These are phyloP conservation scores for Fulvia fulva DNA, from an alignment of 2,329 filamentous ascomycete genomes.

Conservation along the genomic window DNA sequence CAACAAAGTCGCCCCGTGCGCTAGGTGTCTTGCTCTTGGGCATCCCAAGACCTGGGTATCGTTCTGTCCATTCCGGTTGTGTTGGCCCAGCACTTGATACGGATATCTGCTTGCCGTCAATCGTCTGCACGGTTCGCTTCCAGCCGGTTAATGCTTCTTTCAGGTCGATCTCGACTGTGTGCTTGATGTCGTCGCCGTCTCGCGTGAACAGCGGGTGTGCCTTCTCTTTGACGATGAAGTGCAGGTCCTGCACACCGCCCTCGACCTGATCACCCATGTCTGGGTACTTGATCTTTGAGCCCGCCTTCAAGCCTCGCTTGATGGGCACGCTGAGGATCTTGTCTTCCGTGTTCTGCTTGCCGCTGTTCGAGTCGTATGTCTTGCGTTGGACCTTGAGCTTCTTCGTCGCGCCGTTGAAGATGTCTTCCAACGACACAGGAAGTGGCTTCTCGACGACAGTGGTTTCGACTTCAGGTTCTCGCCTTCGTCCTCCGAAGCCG, in stretches of 20 bases:
- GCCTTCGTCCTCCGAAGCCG: constrained; percentile 32
- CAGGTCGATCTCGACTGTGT: constrained; percentile 74
- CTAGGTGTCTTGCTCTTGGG: constrained; percentile 84
- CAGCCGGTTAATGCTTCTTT: constrained; percentile 95
- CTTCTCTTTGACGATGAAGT: constrained; percentile 96
- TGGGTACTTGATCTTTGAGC: constrained; percentile 96
- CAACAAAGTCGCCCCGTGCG: constrained; percentile 79
- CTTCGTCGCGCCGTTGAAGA: constrained; percentile 83
- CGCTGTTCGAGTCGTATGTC: constrained; percentile 74
- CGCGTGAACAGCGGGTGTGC: constrained; percentile 77
- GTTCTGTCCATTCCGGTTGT: constrained; percentile 74
- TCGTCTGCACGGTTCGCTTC: constrained; percentile 86
- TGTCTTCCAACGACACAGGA: constrained; percentile 77
- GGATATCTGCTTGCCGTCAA: constrained; percentile 80
- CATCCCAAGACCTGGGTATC: constrained; percentile 87
- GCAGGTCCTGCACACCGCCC: constrained; percentile 89
- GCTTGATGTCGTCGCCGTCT: constrained; percentile 80
- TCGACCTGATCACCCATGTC: constrained; percentile 98
- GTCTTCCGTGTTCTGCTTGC: constrained; percentile 82
- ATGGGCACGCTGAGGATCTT: constrained; percentile 92
- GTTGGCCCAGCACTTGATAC: constrained; percentile 81
- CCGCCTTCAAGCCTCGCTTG: constrained; percentile 91
- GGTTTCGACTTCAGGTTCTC: constrained; percentile 70
- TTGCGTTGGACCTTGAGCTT: constrained; percentile 98
- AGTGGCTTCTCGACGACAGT: constrained; percentile 85